Evolutionary conservation across 2,329 filamentous ascomycete genomes (phyloP), one percentile per base, ranked within the genome.

Genomic region (Alternaria sp.): DNA sequence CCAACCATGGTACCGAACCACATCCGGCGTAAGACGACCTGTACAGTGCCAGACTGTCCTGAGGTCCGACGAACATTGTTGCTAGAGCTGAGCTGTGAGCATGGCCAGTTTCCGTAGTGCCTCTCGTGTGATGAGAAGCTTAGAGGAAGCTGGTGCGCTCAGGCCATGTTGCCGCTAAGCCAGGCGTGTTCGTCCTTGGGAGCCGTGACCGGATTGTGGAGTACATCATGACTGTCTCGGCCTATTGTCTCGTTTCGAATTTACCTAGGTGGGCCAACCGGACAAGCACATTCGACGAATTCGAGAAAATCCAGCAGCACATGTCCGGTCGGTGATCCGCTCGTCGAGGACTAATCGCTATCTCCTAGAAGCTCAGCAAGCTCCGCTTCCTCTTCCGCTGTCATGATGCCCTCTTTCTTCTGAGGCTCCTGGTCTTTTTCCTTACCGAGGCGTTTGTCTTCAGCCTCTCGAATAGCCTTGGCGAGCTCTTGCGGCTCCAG

Each of bases 341-440:
- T 66, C 62, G 66, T 63, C 61, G 49, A 44, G 56, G 59, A 63
- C 67, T 71, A 75, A 41, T 91, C 88, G 67, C 86, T 83, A 62
- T 92, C 89, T 56, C 89, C 92, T 91, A 99, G 91, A 74, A 99
- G 79, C 64, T 93, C 95, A 13, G 92, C 93, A 64, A 99, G 82
- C 77, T 98, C 95, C 4, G 90, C 89, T 77, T 98, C 94, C 76
- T 99, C 95, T 68, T 98, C 94, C 11, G 87, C 90, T 5, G 93
- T 97, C 78, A 97, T 80, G 72, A 88, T 60, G 37, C 80, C 75
- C 5, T 82, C 80, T 53, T 84, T 84, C 51, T 79, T 80, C 62
- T 75, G 74, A 63, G 79, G 79, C 33, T 77, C 77, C 54, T 66
- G 72, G 57, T 80, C 77, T 29, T 81, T 77, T 51, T 80, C 77